A percentile compares a stretch with the other conserved stretches of the same genome.
Evolutionary conservation across 257 asterid species (phyloP).

Genomic region (Solanum ossicruentum): DNA sequence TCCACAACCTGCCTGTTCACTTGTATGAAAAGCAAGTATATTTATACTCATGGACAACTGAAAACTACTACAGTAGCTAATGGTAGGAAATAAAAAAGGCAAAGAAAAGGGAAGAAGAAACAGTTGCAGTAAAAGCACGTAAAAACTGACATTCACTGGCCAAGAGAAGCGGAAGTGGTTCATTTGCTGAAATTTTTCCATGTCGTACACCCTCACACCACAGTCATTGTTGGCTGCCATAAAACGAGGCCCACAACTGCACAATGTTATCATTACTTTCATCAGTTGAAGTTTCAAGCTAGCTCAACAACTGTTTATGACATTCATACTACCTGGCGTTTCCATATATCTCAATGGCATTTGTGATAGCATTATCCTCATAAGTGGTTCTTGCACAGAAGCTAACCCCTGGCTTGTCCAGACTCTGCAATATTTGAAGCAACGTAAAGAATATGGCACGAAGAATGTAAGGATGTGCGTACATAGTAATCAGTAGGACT

Average conservation of each 20-base stretch:
- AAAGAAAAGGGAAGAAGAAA: background rate
- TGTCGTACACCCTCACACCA: constrained; percentile 55
- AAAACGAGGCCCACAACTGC: constrained; percentile 49
- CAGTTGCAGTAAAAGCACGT: background rate
- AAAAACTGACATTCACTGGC: constrained; percentile 65
- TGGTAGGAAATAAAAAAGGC: background rate
- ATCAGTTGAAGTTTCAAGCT: background rate
- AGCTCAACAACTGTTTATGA: background rate
- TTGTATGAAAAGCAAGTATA: background rate
- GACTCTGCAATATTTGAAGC: constrained; percentile 20
- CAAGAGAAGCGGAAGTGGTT: constrained; percentile 59
- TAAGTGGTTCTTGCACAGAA: constrained; percentile 56
- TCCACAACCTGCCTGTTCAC: background rate
- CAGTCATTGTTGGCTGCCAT: constrained; percentile 57
- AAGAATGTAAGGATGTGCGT: background rate
- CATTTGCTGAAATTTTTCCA: constrained; percentile 57
- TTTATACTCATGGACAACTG: background rate
- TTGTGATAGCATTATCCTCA: constrained; percentile 62
- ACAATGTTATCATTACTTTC: constrained; percentile 1
- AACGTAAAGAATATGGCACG: background rate
- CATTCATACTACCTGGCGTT: constrained; percentile 28
- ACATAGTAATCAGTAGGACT: background rate
- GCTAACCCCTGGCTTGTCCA: constrained; percentile 61
- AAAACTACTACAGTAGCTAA: background rate
- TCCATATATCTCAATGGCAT: constrained; percentile 53